Evolutionary conservation across 2,329 filamentous ascomycete species (phyloP).

Genomic region (Gyromitra esculenta): DNA sequence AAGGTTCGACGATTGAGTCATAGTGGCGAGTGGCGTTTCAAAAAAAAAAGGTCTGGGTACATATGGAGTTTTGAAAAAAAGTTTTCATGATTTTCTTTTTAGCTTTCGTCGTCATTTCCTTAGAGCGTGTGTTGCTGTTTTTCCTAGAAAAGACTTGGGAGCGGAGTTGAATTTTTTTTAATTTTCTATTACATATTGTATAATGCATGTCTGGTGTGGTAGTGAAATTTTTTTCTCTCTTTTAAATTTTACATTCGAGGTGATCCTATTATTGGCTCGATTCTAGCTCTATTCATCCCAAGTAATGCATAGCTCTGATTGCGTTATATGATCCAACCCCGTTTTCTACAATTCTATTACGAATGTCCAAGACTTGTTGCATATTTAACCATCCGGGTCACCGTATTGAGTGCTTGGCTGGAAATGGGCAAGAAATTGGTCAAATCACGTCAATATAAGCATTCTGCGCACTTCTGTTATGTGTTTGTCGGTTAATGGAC

Average conservation of each 20-base stretch:
- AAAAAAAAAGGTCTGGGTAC: conserved; percentile 11
- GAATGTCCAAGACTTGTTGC: conserved; percentile 43
- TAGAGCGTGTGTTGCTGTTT: not conserved
- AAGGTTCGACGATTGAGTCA: conserved; percentile 47
- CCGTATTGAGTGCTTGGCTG: not conserved
- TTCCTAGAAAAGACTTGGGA: conserved; percentile 10
- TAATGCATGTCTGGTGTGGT: conserved; percentile 30
- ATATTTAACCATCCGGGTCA: not conserved
- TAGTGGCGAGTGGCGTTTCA: conserved; percentile 29
- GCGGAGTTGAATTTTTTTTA: conserved; percentile 19
- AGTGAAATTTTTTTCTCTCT: not conserved
- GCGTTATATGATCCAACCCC: conserved; percentile 17
- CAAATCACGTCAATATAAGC: not conserved
- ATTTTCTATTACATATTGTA: conserved; percentile 32
- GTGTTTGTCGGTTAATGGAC: not conserved
- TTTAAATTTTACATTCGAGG: not conserved
- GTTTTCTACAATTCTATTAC: conserved; percentile 29
- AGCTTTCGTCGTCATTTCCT: not conserved
- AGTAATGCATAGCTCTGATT: conserved; percentile 24
- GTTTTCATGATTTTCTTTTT: conserved; percentile 14
- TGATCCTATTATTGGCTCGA: conserved; percentile 14
- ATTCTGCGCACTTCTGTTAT: not conserved
- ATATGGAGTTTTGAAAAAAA: conserved; percentile 11
- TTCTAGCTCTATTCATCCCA: conserved; percentile 16
- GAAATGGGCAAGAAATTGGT: not conserved